Conservation (phyloP, 192 early-diverging fungal species). For the Pilaira anomala region DNA sequence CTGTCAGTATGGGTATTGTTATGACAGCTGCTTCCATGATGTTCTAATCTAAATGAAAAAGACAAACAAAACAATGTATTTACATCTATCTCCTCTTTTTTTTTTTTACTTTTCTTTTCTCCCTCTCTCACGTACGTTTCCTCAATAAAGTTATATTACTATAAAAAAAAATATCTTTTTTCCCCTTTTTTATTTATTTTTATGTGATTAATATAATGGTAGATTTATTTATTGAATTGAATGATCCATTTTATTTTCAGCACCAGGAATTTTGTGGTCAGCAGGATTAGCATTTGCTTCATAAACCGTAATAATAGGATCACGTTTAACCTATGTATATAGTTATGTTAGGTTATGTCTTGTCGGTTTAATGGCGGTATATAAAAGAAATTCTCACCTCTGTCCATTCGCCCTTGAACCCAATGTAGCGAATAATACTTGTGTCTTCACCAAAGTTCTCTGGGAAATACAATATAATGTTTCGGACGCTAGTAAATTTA, state of each 20-base stretch:
- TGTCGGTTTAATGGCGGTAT: too few relatives aligned
- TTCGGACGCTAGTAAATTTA: constrained; percentile 76
- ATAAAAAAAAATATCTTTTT: neutral
- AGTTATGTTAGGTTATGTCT: neutral
- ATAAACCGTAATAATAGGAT: constrained; percentile 64
- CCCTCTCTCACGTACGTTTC: neutral
- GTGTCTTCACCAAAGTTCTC: constrained; percentile 75
- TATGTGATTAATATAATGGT: neutral
- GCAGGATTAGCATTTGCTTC: constrained; percentile 70
- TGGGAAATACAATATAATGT: constrained; percentile 80
- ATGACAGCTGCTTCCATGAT: constrained; percentile 2
- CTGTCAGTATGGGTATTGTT: too few relatives aligned
- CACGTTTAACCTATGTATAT: constrained; percentile 51
- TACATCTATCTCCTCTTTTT: constrained; percentile 3
- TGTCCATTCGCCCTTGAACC: constrained; percentile 90
- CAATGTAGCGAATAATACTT: constrained; percentile 76
- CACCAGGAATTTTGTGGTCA: constrained; percentile 63
- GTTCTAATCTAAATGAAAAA: too few relatives aligned
- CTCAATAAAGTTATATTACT: neutral
- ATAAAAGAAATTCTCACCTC: constrained; percentile 43
- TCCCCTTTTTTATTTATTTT: neutral
- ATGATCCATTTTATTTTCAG: constrained; percentile 44
- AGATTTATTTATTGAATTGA: constrained; percentile 38
- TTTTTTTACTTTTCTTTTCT: neutral
- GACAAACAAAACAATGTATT: neutral